Conservation (phyloP, 2,329 filamentous ascomycete genomes). For the Bipolaris victoriae region DNA sequence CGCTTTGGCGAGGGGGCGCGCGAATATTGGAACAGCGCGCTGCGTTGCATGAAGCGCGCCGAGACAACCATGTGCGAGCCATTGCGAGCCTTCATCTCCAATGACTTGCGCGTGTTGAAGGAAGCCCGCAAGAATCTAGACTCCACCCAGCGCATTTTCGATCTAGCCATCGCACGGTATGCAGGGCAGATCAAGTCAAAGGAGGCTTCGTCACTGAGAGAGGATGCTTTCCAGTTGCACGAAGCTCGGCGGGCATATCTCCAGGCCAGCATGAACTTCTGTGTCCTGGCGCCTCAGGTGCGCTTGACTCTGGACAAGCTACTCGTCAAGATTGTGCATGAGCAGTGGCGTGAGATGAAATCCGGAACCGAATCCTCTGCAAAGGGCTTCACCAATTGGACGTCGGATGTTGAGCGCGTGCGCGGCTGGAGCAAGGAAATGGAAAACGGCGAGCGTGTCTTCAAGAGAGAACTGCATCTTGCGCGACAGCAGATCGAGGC, state of each 20-base stretch:
- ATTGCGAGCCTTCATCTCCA: constrained; percentile 75
- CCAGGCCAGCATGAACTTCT: constrained; percentile 92
- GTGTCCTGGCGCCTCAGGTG: constrained; percentile 83
- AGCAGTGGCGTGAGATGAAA: constrained; percentile 88
- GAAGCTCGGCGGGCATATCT: constrained; percentile 90
- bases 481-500: constrained; percentile 85
- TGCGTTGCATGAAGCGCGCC: constrained; percentile 76
- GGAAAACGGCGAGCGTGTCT: constrained; percentile 84
- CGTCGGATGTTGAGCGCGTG: constrained; percentile 85
- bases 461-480: constrained; percentile 78
- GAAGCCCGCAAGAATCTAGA: constrained; percentile 80
- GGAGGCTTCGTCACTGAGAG: constrained; percentile 85
- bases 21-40: constrained; percentile 82
- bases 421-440: constrained; percentile 93
- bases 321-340: constrained; percentile 80
- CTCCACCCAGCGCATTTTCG: constrained; percentile 80
- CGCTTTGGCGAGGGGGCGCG: constrained; percentile 83
- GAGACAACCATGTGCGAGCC: constrained; percentile 81
- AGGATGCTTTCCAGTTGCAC: constrained; percentile 95
- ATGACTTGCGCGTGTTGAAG: constrained; percentile 84
- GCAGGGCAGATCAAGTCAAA: constrained; percentile 88
- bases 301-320: constrained; percentile 84
- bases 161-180: constrained; percentile 81
- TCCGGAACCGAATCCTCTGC: constrained; percentile 69
- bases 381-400: constrained; percentile 69